Percentiles rank a stretch among this genome's conserved stretches.
Evolutionary conservation across 2,329 filamentous ascomycete species (phyloP).

Genomic region (Dactylellina drechsleri): DNA sequence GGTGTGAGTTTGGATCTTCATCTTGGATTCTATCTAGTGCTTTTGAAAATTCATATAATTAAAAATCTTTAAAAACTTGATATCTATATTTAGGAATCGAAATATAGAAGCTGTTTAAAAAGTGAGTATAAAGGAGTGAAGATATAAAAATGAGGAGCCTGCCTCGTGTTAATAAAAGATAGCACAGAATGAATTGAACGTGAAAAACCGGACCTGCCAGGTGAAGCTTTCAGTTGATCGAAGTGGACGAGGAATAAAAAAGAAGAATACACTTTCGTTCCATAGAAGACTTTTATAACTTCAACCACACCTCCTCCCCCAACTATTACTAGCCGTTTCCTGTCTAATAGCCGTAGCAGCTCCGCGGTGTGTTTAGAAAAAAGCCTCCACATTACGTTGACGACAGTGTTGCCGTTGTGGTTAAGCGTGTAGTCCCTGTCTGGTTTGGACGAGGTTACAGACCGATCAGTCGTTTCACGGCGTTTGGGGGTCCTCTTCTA

Average conservation of each 20-base stretch:
- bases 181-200: conserved; percentile 16
- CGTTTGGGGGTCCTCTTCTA: neutral
- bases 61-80: neutral
- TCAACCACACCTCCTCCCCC: neutral
- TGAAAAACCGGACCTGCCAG: conserved; percentile 17
- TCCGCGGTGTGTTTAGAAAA: conserved; percentile 2
- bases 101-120: too few relatives aligned
- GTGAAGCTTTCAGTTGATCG: conserved; percentile 8
- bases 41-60: neutral
- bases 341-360: neutral
- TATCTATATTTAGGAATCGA: too few relatives aligned
- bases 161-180: conserved; percentile 7
- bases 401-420: conserved; percentile 10
- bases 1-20: conserved; percentile 1
- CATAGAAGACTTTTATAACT: too few relatives aligned
- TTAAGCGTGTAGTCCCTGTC: conserved; percentile 10
- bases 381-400: conserved; percentile 1
- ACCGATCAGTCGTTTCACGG: conserved; percentile 2
- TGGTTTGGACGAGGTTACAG: conserved; percentile 17
- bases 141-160: conserved; percentile 10
- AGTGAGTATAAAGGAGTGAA: neutral
- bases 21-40: neutral
- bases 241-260: neutral
- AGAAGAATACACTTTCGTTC: too few relatives aligned
- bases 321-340: conserved; percentile 2